phyloP scores from a whole-genome alignment of 495 filamentous ascomycete species.

The Sordaria brevicollis region DNA sequence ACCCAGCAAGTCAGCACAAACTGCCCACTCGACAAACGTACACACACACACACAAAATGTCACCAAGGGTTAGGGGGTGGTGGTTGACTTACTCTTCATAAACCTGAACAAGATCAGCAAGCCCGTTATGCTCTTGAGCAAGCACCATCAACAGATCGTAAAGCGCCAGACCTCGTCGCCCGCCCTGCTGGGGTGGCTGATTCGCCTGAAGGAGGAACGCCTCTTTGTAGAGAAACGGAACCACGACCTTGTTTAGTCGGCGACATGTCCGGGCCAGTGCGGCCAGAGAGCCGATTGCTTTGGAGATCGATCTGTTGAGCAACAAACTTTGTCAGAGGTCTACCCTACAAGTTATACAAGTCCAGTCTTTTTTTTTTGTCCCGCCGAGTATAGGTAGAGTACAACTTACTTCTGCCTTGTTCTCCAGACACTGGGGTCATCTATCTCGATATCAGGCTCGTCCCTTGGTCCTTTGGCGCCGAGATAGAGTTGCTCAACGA shows the following conservation, averaged over 20 bases:
- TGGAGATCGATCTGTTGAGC: too few species aligned
- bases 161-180: too few species aligned
- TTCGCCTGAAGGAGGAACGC: not conserved
- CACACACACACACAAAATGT: too few species aligned
- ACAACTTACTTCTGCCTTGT: not conserved
- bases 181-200: too few species aligned
- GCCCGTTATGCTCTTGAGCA: not conserved
- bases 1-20: not conserved
- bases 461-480: not conserved
- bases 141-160: not conserved
- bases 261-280: not conserved
- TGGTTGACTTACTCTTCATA: not conserved
- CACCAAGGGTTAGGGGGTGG: too few species aligned
- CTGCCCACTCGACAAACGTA: too few species aligned
- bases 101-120: not conserved
- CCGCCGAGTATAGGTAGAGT: too few species aligned
- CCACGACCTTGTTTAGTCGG: not conserved
- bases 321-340: too few species aligned
- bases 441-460: not conserved
- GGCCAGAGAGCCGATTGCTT: not conserved
- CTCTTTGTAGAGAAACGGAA: not conserved
- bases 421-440: not conserved
- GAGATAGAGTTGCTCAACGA: not conserved
- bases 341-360: too few species aligned
- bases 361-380: too few species aligned